A percentile compares a stretch with the other conserved stretches of the same genome.
These are phyloP conservation scores for Coprinopsis cinerea DNA, from an alignment of 768 basidiomycete genomes.

Conservation along the genomic window DNA sequence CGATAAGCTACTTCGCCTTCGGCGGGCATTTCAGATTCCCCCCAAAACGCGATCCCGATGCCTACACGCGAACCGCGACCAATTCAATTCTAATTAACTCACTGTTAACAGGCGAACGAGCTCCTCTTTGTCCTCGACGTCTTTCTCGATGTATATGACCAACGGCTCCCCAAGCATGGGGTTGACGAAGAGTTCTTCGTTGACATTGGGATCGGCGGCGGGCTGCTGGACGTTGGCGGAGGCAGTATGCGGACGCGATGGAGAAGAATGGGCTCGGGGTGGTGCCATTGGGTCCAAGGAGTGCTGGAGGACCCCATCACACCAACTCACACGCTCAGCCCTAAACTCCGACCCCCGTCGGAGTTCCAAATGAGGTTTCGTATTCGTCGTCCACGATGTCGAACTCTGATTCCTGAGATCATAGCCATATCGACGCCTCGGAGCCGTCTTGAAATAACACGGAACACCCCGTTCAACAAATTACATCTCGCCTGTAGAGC, in stretches of 20 bases:
- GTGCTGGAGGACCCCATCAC: too few relatives aligned
- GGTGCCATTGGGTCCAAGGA: slow-evolving; percentile 93
- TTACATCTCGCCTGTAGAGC: too few relatives aligned
- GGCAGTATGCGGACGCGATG: slow-evolving; percentile 39
- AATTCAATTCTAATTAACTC: slow-evolving; percentile 24
- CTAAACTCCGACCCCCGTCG: too few relatives aligned
- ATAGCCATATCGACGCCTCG: too few relatives aligned
- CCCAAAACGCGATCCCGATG: neutral
- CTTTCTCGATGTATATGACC: slow-evolving; percentile 73
- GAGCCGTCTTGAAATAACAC: too few relatives aligned
- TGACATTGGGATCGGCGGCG: slow-evolving; percentile 26
- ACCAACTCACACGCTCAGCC: slow-evolving; percentile 31
- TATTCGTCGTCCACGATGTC: too few relatives aligned
- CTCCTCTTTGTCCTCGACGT: slow-evolving; percentile 63
- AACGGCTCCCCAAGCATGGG: slow-evolving; percentile 77
- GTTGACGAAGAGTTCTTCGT: slow-evolving; percentile 64
- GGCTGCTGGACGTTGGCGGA: slow-evolving; percentile 20
- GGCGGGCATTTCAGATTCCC: neutral
- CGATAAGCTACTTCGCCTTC: neutral
- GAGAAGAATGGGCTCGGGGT: slow-evolving; percentile 55
- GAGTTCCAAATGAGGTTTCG: too few relatives aligned
- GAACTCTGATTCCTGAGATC: too few relatives aligned
- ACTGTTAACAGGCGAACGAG: slow-evolving; percentile 64
- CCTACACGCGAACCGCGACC: slow-evolving; percentile 1
- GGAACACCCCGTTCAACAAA: too few relatives aligned